A percentile compares a stretch with the other conserved stretches of the same genome.
phyloP scores from a whole-genome alignment of 345 rosid species.

The Citrus glauca region DNA sequence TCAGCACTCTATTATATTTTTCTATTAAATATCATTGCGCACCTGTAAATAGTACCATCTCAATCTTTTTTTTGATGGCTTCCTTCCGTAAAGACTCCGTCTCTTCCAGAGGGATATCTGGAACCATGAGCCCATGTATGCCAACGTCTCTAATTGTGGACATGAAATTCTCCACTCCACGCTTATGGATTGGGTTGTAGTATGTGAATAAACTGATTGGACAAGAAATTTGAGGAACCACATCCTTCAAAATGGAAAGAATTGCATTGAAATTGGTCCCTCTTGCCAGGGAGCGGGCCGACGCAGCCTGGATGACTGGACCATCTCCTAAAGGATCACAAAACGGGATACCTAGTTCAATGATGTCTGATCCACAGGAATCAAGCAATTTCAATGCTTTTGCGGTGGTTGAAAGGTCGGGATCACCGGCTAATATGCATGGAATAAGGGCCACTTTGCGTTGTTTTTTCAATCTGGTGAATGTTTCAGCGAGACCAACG shows the following conservation, averaged over 20 bases:
- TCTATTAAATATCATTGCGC: too few species aligned
- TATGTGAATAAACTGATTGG: slow-evolving; percentile 81
- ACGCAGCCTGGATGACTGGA: slow-evolving; percentile 96
- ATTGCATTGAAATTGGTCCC: slow-evolving; percentile 73
- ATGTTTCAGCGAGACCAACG: slow-evolving; percentile 56
- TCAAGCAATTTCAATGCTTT: slow-evolving; percentile 79
- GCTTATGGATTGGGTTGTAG: slow-evolving; percentile 77
- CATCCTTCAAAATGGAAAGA: slow-evolving; percentile 75
- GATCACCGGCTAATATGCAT: slow-evolving; percentile 92
- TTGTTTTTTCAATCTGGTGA: slow-evolving; percentile 52
- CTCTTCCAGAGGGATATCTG: slow-evolving; percentile 97
- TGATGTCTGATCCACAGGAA: slow-evolving; percentile 74
- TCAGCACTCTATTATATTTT: too few species aligned
- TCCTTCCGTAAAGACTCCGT: slow-evolving; percentile 66
- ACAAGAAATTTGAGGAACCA: slow-evolving; percentile 71
- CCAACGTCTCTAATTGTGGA: slow-evolving; percentile 57
- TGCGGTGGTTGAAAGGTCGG: slow-evolving; percentile 94
- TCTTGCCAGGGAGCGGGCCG: slow-evolving; percentile 72
- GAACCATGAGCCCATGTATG: slow-evolving; percentile 84
- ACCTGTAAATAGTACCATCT: slow-evolving; percentile 38
- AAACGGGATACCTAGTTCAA: slow-evolving; percentile 81
- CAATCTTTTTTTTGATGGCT: slow-evolving; percentile 71
- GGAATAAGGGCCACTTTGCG: slow-evolving; percentile 84
- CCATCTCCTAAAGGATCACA: slow-evolving; percentile 95
- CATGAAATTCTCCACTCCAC: slow-evolving; percentile 72